These are phyloP conservation scores for Syncephalastrum sp. DNA, from an alignment of 371 early-diverging fungal species.

Conservation along the genomic window DNA sequence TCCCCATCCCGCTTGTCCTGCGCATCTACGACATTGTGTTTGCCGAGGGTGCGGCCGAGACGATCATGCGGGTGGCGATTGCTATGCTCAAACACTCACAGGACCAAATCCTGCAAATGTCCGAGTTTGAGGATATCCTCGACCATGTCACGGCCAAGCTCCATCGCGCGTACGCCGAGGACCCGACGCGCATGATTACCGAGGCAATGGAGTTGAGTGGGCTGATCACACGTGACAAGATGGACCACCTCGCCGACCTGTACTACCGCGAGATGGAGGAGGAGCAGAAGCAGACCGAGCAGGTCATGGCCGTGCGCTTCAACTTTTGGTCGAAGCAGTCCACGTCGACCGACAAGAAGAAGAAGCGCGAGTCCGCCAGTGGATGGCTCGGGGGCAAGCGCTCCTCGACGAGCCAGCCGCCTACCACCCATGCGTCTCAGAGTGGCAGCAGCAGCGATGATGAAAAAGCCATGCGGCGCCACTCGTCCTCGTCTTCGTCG, in stretches of 20 bases:
- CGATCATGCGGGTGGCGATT: conserved; percentile 81
- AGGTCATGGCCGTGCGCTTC: conserved; percentile 57
- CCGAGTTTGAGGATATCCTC: conserved; percentile 80
- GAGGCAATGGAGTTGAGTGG: conserved; percentile 73
- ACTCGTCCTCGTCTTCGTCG: background rate
- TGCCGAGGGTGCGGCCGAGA: conserved; percentile 76
- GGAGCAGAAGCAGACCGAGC: conserved; percentile 61
- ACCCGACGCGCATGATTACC: conserved; percentile 64
- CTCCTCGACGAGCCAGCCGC: conserved; percentile 19
- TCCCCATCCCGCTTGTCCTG: conserved; percentile 73
- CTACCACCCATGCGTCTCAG: background rate
- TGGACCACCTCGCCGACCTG: conserved; percentile 72
- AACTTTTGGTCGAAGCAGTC: conserved; percentile 39
- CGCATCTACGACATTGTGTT: conserved; percentile 80
- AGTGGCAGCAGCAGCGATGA: conserved; percentile 5
- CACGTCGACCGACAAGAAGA: conserved; percentile 31
- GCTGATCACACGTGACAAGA: conserved; percentile 62
- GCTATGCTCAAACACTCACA: conserved; percentile 79
- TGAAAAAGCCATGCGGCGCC: conserved; percentile 1
- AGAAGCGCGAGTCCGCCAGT: conserved; percentile 25
- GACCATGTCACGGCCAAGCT: conserved; percentile 74
- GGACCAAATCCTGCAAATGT: conserved; percentile 61
- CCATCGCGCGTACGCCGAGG: conserved; percentile 68
- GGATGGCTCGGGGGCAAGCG: conserved; percentile 26
- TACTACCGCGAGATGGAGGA: conserved; percentile 64